Percentiles rank a stretch among this genome's conserved stretches.
These are phyloP conservation scores for Amanita subjunquillea DNA, from an alignment of 768 basidiomycete genomes.

Conservation along the genomic window DNA sequence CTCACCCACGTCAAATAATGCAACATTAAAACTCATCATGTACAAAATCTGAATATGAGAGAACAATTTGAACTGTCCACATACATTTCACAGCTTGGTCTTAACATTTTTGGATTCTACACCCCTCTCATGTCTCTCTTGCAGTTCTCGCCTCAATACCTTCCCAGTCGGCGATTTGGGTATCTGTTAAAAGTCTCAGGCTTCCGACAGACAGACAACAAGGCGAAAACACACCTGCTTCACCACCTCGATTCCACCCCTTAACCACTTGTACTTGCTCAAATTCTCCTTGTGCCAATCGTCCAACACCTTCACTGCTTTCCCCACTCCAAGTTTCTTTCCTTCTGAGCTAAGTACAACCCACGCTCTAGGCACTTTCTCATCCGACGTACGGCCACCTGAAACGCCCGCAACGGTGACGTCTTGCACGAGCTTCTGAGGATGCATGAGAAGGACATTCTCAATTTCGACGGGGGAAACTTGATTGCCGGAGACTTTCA, in stretches of 20 bases:
- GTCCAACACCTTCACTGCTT: conserved; percentile 38
- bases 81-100: conserved; percentile 20
- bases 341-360: conserved; percentile 54
- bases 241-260: conserved; percentile 65
- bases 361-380: conserved; percentile 74
- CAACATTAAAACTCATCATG: too few species aligned
- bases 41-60: too few species aligned
- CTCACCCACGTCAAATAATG: conserved; percentile 11
- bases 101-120: conserved; percentile 13
- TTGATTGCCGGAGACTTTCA: conserved; percentile 73
- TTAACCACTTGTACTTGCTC: conserved; percentile 68
- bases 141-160: conserved; percentile 48
- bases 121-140: conserved; percentile 43
- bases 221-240: conserved; percentile 31
- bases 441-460: conserved; percentile 51
- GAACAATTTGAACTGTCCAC: background rate
- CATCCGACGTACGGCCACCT: conserved; percentile 60
- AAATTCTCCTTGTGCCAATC: conserved; percentile 52
- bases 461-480: conserved; percentile 80
- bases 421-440: conserved; percentile 50
- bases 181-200: conserved; percentile 30
- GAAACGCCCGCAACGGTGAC: conserved; percentile 68
- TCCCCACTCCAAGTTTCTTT: conserved; percentile 30
- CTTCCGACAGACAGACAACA: conserved; percentile 1
- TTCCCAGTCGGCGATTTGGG: conserved; percentile 73